Conservation (phyloP, 116 monocot genomes). For the Trichopus zeylanicus region DNA sequence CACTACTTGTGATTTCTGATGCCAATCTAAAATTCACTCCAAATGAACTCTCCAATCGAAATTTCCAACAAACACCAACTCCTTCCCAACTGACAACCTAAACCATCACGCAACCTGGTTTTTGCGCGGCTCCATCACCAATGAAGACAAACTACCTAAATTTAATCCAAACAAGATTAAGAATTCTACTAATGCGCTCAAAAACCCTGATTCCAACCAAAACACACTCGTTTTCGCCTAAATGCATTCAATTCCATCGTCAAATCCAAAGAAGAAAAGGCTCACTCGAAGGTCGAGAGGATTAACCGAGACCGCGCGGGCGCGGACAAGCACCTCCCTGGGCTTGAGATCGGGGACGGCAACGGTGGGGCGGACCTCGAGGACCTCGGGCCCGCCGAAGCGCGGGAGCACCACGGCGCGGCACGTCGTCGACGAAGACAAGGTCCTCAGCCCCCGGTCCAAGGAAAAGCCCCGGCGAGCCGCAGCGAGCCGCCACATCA, state of each 20-base stretch:
- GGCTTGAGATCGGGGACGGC: constrained; percentile 62
- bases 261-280: constrained; percentile 3
- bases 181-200: too few relatives aligned
- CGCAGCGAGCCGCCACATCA: neutral
- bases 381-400: constrained; percentile 67
- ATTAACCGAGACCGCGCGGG: constrained; percentile 71
- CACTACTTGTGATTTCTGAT: too few relatives aligned
- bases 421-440: constrained; percentile 21
- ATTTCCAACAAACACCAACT: too few relatives aligned
- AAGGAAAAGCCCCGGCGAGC: neutral
- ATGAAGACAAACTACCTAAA: too few relatives aligned
- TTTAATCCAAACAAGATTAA: too few relatives aligned
- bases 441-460: neutral
- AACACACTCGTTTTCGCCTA: neutral
- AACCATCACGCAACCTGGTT: too few relatives aligned
- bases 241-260: neutral
- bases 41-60: too few relatives aligned
- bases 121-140: too few relatives aligned
- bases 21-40: too few relatives aligned
- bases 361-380: constrained; percentile 44
- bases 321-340: constrained; percentile 58
- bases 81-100: too few relatives aligned
- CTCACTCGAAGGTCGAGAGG: constrained; percentile 64
- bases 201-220: neutral
- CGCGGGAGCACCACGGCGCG: constrained; percentile 54